These are phyloP conservation scores for Wilcoxina mikolae DNA, from an alignment of 495 filamentous ascomycete species.

Conservation along the genomic window DNA sequence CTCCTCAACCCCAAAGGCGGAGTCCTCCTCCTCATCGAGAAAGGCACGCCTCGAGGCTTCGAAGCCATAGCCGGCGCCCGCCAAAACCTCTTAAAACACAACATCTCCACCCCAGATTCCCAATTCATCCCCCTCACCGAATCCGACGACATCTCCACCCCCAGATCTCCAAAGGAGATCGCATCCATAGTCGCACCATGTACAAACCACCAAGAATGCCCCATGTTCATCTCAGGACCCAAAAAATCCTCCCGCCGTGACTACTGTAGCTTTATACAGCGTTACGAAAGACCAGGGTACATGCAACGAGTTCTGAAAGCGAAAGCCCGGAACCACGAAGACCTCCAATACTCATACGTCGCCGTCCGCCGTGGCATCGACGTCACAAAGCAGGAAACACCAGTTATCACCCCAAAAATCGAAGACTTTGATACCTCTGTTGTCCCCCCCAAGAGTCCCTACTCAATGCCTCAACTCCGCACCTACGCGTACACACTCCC, in stretches of 20 bases:
- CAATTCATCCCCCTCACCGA: slow-evolving; percentile 20
- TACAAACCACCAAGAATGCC: slow-evolving; percentile 77
- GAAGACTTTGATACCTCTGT: slow-evolving; percentile 22
- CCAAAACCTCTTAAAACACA: slow-evolving; percentile 55
- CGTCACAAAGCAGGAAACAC: slow-evolving; percentile 9
- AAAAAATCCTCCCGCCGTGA: slow-evolving; percentile 58
- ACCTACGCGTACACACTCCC: slow-evolving; percentile 53
- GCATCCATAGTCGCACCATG: slow-evolving; percentile 88
- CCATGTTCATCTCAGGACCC: slow-evolving; percentile 59
- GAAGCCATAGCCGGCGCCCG: slow-evolving; percentile 79
- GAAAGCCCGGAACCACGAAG: slow-evolving; percentile 61
- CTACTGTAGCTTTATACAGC: slow-evolving; percentile 79
- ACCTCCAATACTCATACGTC: slow-evolving; percentile 76
- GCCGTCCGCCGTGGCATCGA: slow-evolving; percentile 67
- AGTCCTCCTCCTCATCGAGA: slow-evolving; percentile 76
- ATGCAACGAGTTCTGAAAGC: slow-evolving; percentile 63
- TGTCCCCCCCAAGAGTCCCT: slow-evolving; percentile 20
- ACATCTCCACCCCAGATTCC: slow-evolving; percentile 53
- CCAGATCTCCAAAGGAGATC: slow-evolving; percentile 30
- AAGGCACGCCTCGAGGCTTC: slow-evolving; percentile 80
- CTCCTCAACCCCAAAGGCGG: slow-evolving; percentile 74
- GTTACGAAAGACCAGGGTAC: slow-evolving; percentile 70
- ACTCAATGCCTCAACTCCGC: slow-evolving; percentile 29
- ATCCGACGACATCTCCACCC: slow-evolving; percentile 39
- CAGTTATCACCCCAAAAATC: slow-evolving; percentile 15